phyloP scores from a whole-genome alignment of 129 eudicot genomes.

The Centrapalus pauciflorus region DNA sequence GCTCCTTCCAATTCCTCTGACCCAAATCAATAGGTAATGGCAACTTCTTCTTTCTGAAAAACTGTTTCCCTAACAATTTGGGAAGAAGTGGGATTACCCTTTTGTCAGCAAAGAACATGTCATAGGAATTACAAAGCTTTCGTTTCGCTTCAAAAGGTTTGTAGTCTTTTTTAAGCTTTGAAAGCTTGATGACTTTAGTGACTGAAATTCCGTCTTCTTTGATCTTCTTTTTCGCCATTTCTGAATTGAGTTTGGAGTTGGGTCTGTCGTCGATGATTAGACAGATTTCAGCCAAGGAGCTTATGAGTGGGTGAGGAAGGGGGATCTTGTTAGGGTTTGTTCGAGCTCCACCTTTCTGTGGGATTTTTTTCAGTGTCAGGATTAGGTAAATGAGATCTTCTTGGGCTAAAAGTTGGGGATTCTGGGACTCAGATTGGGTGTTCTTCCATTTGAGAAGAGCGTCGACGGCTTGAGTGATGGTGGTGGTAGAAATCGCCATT shows the following conservation, averaged over 20 bases:
- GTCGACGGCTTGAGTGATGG: conserved; percentile 33
- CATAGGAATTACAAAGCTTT: conserved; percentile 48
- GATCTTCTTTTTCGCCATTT: no score
- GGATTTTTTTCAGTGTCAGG: no score
- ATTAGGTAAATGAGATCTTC: no score
- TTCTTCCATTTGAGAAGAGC: conserved; percentile 50
- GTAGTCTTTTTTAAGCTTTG: conserved; percentile 50
- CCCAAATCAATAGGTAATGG: conserved; percentile 45
- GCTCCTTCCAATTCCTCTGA: no score
- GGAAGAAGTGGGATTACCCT: conserved; percentile 44
- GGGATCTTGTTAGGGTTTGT: conserved; percentile 50
- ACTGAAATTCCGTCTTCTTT: conserved; percentile 35
- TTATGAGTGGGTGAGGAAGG: conserved; percentile 51
- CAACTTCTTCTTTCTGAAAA: conserved; percentile 53
- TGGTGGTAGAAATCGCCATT: no score
- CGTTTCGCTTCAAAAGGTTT: conserved; percentile 46
- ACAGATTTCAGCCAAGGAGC: no score
- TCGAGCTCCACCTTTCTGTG: conserved; percentile 38
- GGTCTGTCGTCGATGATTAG: no score
- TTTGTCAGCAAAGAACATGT: conserved; percentile 45
- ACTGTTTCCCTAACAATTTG: conserved; percentile 35
- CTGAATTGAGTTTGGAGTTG: no score
- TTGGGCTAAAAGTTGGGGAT: conserved; percentile 42
- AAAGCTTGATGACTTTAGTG: conserved; percentile 40
- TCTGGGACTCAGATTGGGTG: conserved; percentile 28